Conservation (phyloP, 2,329 filamentous ascomycete species). For the Venturia nashicola region DNA sequence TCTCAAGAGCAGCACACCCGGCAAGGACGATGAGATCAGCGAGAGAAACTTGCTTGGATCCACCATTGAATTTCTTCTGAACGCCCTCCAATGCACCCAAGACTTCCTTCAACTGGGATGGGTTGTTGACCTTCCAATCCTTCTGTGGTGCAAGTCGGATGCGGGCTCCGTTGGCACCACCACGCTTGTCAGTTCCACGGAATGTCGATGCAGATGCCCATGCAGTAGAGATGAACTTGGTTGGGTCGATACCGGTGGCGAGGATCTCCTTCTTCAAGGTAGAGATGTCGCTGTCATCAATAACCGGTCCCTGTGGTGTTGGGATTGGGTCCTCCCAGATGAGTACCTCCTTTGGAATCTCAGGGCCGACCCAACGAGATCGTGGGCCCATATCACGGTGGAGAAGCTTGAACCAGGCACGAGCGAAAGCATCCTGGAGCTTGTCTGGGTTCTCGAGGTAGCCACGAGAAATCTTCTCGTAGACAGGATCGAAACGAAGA, state of each 20-base stretch:
- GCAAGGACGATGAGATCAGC: conserved; percentile 68
- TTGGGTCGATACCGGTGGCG: conserved; percentile 32
- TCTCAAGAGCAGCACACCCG: conserved; percentile 59
- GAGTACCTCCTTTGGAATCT: conserved; percentile 57
- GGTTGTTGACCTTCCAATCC: conserved; percentile 65
- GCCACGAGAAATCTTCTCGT: conserved; percentile 63
- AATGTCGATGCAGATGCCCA: conserved; percentile 62
- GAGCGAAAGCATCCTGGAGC: conserved; percentile 56
- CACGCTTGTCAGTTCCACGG: conserved; percentile 68
- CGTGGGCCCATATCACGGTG: conserved; percentile 70
- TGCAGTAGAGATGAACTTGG: conserved; percentile 52
- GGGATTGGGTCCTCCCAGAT: conserved; percentile 68
- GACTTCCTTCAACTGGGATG: conserved; percentile 49
- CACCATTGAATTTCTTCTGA: conserved; percentile 52
- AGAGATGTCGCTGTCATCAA: conserved; percentile 52
- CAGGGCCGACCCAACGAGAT: conserved; percentile 59
- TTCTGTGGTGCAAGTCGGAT: conserved; percentile 63
- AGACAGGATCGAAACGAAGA: conserved; percentile 57
- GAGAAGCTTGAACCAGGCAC: conserved; percentile 73
- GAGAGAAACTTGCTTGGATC: conserved; percentile 57
- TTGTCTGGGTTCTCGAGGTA: conserved; percentile 58
- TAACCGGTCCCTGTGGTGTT: conserved; percentile 40
- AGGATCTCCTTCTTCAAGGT: conserved; percentile 12
- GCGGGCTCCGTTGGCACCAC: conserved; percentile 68
- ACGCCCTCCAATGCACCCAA: conserved; percentile 50